Evolutionary conservation across 768 basidiomycete genomes (phyloP), one percentile per base, ranked within the genome.

Genomic region (Suillus ampliporus): DNA sequence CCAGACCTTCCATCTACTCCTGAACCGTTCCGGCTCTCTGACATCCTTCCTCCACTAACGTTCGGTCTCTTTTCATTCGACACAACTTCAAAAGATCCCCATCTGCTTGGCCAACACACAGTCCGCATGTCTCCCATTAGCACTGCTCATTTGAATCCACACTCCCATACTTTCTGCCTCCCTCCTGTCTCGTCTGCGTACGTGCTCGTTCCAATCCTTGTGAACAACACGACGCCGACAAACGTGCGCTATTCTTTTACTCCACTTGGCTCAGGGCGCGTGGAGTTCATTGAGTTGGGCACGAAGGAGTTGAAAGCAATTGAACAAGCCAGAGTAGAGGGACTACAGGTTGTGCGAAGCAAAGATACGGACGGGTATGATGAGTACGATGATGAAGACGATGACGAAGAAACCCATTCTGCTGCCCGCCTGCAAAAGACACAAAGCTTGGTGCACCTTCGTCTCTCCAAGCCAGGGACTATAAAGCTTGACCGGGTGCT

Each of bases 91-190:
- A 80, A 78, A 44, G 89, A 91, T 65, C 72, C 78, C 5, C 88
- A 92, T 71, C 78, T 93, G 9, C 83, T 88, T 37, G 96, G 96
- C 38, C 90, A 95, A 74, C 94, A 96, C 71, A 95, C 94, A 0
- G 90, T 99, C 57, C 88, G 91, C 66, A 89, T 96, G 84, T 93
- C 94, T 0, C 95, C 95, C 11, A 94, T 94, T 68, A 94, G 95
- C 73, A 97, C 95, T 3, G 96, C 95, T 5, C 89, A 90, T 23
- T 80, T 99, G 48, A 96, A 97, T 68, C 94, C 93, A 13, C 81
- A 89, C 62, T 81, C 77, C 15, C 81, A 86, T 57, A 87, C 86
- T 4, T 95, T 89, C 72, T 97, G 94, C 69, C 80, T 96, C 21
- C 80, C 89, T 2, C 73, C 81, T 11, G 77, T 82, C 50, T 77